Base-by-base conservation (phyloP, 768 basidiomycete species). In the Tylopilus balloui region DNA sequence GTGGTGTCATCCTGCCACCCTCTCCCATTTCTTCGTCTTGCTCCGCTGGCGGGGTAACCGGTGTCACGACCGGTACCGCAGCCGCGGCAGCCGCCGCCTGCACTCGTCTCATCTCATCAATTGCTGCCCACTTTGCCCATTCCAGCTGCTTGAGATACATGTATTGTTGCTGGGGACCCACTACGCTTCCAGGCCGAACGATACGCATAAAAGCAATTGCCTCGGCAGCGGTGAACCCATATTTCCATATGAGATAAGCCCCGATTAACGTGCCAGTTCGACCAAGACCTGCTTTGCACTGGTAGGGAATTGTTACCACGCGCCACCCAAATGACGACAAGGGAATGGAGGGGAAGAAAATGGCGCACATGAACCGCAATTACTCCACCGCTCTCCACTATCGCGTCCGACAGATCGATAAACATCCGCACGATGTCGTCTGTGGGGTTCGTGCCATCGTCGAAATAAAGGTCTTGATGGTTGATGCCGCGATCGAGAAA, bases 131-230 rank as follows among this genome's bases (percentile, higher is more conserved):
- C 61, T 91, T 90, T 15, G 83, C 77, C 92, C 92, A 96, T 66
- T 92, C 89, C 38, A 93, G 69, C 62, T 96, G 92, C 71, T 93
- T 93, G 62, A 91, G 80, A 64, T 94, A 93, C 80, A 96, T 84
- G 64, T 90, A 96, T 66, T 96, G 92, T 63, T 92, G 91, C 56
- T 92, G 90, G 17, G 90, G 90, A 12, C 91, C 91, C 43, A 94
- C 92, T 37, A 93, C 91, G 49, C 86, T 87, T 6, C 93, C 95
- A 2, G 96, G 96, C 38, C 96, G 84, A 47, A 96, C 84, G 57
- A 99, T 91, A 17, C 96, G 86, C 96, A 98, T 98, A 69, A 94
- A 97, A 0, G 88, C 96, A 48, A 98, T 98, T 6, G 88, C 96
- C 70, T 98, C 92, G 43, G 84, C 80, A 1, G 95, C 95, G 15